phyloP scores from a whole-genome alignment of 2,329 filamentous ascomycete genomes.

The Cladosporium halotolerans region DNA sequence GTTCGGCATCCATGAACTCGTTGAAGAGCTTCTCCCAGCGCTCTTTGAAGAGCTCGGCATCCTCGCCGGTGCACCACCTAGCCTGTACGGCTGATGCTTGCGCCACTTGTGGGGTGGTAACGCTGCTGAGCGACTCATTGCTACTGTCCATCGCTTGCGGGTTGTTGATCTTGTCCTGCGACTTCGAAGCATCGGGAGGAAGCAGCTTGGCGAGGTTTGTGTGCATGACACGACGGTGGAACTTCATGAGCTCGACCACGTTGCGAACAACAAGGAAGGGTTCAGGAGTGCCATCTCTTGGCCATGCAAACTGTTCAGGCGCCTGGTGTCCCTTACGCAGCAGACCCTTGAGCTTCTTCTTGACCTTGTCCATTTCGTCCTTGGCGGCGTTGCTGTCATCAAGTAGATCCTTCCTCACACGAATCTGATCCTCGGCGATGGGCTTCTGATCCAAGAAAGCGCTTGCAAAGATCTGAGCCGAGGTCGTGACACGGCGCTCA shows the following conservation, averaged over 20 bases:
- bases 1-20: constrained; percentile 94
- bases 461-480: constrained; percentile 90
- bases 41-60: constrained; percentile 88
- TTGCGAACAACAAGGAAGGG: constrained; percentile 87
- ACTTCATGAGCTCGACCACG: constrained; percentile 95
- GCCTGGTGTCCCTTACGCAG: constrained; percentile 88
- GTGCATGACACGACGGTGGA: constrained; percentile 90
- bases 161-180: constrained; percentile 49
- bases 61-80: constrained; percentile 94
- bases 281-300: constrained; percentile 81
- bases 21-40: constrained; percentile 97
- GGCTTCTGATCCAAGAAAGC: constrained; percentile 86
- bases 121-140: constrained; percentile 5
- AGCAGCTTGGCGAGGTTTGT: constrained; percentile 79
- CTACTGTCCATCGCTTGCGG: constrained; percentile 41
- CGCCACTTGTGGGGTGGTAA: constrained; percentile 8
- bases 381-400: constrained; percentile 98
- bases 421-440: constrained; percentile 77
- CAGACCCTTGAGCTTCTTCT: constrained; percentile 95
- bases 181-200: constrained; percentile 55
- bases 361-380: constrained; percentile 99
- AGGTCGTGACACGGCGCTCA: constrained; percentile 87
- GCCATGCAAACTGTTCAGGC: constrained; percentile 97
- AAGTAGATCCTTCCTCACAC: constrained; percentile 84
- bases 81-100: constrained; percentile 59